Base-by-base conservation (phyloP, 805 yeast species). In the Saccharomycopsis olivae region DNA sequence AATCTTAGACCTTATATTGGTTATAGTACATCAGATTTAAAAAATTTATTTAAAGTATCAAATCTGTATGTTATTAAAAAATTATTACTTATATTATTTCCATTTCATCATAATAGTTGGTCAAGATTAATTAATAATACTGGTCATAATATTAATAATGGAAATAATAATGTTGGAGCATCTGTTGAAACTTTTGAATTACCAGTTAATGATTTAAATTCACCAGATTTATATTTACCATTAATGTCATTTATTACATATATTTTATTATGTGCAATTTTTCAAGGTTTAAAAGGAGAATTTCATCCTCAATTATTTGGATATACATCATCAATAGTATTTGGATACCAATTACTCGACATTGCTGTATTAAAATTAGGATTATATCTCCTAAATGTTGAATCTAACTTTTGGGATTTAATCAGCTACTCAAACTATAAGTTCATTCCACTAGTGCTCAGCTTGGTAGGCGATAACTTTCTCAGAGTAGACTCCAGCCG, bases 201-300 rank as follows among this genome's bases (percentile, higher is more conserved):
- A 9, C 96, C 99, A 13, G 61, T 71, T 34, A 84, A 82, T 46
- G 98, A 92, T 56, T 68, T 80, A 43, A 92, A 94, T 54, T 94
- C 97, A 0, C 98, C 98, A 2, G 99, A 92, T 57, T 70, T 92
- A 65, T 92, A 92, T 59, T 84, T 92, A 40, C 99, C 99, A 4
- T 46, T 84, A 46, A 92, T 94, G 96, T 84, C 96, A 1, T 73
- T 82, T 52, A 73, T 86, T 36, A 86, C 97, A 1, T 88, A 88
- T 54, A 78, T 89, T 37, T 63, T 92, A 45, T 68, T 85, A 28
- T 77, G 89, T 72, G 89, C 95, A 2, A 69, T 82, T 17, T 70
- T 82, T 48, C 82, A 84, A 43, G 99, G 98, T 9, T 61, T 89
- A 39, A 73, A 77, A 41, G 96, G 95, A 20, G 78, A 78, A 23